Percentiles rank a stretch among this genome's conserved stretches.
Evolutionary conservation across 495 filamentous ascomycete genomes (phyloP).

Genomic region (Aspergillus egyptiacus): DNA sequence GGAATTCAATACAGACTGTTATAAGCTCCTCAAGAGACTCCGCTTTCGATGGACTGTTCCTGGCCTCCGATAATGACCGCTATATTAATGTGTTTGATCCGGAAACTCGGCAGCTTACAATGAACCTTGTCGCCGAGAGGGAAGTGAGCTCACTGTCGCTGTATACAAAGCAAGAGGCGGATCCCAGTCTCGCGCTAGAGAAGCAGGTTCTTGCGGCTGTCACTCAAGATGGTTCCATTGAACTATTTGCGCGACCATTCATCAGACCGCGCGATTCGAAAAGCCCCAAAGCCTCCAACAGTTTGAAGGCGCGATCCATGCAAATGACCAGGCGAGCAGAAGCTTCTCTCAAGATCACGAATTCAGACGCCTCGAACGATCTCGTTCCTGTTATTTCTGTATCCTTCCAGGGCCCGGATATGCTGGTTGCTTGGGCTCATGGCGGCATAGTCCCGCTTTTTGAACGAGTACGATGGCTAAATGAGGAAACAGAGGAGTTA

Average conservation of each 20-base stretch:
- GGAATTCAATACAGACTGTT: constrained; percentile 47
- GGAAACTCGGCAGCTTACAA: constrained; percentile 37
- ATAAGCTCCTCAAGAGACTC: constrained; percentile 35
- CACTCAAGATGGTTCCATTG: constrained; percentile 50
- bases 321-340: constrained; percentile 47
- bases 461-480: constrained; percentile 48
- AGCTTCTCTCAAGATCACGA: constrained; percentile 43
- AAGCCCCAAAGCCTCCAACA: constrained; percentile 24
- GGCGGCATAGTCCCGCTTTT: constrained; percentile 52
- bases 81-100: constrained; percentile 52
- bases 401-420: constrained; percentile 43
- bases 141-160: constrained; percentile 40
- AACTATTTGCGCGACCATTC: constrained; percentile 53
- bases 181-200: constrained; percentile 19
- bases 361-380: constrained; percentile 39
- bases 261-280: constrained; percentile 28
- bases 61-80: constrained; percentile 48
- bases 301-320: constrained; percentile 41
- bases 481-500: constrained; percentile 42
- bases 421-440: constrained; percentile 50
- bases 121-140: constrained; percentile 49
- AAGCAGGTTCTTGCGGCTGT: constrained; percentile 45
- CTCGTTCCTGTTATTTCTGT: constrained; percentile 43
- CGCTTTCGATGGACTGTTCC: constrained; percentile 30
- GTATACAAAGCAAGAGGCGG: constrained; percentile 17